Percentiles rank a stretch among this genome's conserved stretches.
These are phyloP conservation scores for Annulohypoxylon truncatum DNA, from an alignment of 2,329 filamentous ascomycete species.

Conservation along the genomic window DNA sequence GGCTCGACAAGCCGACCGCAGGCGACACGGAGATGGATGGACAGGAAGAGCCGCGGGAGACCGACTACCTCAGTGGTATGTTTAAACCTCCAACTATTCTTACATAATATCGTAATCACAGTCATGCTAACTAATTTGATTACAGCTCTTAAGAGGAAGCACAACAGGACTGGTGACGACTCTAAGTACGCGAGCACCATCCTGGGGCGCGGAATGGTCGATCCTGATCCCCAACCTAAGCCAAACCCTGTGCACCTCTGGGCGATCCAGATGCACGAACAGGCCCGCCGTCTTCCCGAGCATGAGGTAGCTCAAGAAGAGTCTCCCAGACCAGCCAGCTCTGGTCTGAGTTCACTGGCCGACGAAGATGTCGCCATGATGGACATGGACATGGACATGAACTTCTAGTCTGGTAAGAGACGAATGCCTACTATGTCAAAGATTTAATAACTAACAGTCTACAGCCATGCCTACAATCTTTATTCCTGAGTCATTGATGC, in stretches of 20 bases:
- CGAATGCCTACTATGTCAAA: background rate
- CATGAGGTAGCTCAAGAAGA: constrained; percentile 48
- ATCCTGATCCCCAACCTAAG: constrained; percentile 79
- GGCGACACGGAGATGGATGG: constrained; percentile 62
- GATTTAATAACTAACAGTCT: background rate
- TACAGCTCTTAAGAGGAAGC: constrained; percentile 88
- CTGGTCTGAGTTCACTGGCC: constrained; percentile 67
- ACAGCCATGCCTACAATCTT: background rate
- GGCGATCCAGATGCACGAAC: constrained; percentile 58
- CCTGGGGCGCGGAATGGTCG: constrained; percentile 78
- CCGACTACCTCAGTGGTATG: constrained; percentile 76
- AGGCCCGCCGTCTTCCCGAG: constrained; percentile 46
- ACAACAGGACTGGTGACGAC: constrained; percentile 89
- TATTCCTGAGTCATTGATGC: background rate
- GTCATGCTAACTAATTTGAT: constrained; percentile 10
- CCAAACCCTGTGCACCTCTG: constrained; percentile 77
- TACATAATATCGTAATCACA: background rate
- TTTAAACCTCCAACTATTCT: constrained; percentile 7
- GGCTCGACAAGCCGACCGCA: constrained; percentile 62
- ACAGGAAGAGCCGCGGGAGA: constrained; percentile 57
- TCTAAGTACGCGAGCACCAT: constrained; percentile 87
- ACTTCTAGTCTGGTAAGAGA: constrained; percentile 15
- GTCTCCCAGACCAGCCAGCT: constrained; percentile 61
- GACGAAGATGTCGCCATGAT: constrained; percentile 60
- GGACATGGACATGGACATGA: constrained; percentile 46